Conservation (phyloP, 1,139 yeast species). For the Suhomyces guaymorum region DNA sequence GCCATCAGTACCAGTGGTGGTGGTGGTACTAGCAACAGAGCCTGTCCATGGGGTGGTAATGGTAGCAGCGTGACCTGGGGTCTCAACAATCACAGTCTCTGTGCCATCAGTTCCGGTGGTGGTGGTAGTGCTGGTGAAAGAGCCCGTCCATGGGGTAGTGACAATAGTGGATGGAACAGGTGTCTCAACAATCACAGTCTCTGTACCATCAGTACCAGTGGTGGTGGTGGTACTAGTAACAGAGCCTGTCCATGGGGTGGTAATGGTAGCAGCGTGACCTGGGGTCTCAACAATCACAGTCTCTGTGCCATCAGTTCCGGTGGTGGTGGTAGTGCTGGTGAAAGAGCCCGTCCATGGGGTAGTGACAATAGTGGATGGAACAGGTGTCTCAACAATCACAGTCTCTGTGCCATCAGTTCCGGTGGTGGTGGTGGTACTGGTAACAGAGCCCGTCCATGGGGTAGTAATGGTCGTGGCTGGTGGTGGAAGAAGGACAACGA, state of each 20-base stretch:
- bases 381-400: not conserved
- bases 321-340: slow-evolving; percentile 9
- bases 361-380: slow-evolving; percentile 12
- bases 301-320: slow-evolving; percentile 15
- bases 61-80: no score
- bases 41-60: no score
- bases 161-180: no score
- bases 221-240: slow-evolving; percentile 10
- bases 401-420: slow-evolving; percentile 2
- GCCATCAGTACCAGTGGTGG: no score
- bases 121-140: no score
- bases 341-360: slow-evolving; percentile 12
- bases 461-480: slow-evolving; percentile 13
- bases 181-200: slow-evolving; percentile 16
- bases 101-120: no score
- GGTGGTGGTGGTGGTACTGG: not conserved
- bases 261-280: slow-evolving; percentile 4
- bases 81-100: no score
- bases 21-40: no score
- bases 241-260: slow-evolving; percentile 3
- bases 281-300: slow-evolving; percentile 18
- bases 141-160: slow-evolving; percentile 3
- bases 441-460: slow-evolving; percentile 13
- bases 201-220: slow-evolving; percentile 15
- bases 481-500: slow-evolving; percentile 17